Evolutionary conservation across 768 basidiomycete genomes (phyloP), one percentile per base, ranked within the genome.

Genomic region (Kondoa subrosea): DNA sequence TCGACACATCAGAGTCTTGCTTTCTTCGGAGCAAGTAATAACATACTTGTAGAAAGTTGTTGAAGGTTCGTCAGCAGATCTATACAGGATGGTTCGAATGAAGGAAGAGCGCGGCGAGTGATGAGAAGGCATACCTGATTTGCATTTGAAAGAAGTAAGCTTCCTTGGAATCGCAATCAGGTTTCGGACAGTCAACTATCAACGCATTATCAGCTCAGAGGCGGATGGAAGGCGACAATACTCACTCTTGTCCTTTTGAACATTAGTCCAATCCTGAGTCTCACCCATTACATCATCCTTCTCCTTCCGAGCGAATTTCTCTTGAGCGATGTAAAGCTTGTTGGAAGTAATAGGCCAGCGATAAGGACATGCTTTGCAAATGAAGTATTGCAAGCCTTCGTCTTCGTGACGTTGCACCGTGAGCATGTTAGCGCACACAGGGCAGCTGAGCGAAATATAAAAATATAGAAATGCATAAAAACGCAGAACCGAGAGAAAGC

Each of bases 111-210:
- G 16, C 33, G 31, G 67, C n/a, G 68, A 63, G 17, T 65, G 64
- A 78, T 73, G 73, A 80, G 79, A 80, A 26, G 88, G 88, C 74
- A 91, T 0, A 89, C 90, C 93, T 80, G 70, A 96, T 99, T 76
- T 99, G 95, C 16, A 97, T 80, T 79, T 96, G 91, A 75, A 91
- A 89, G 78, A 88, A 99, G 77, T 91, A 96, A 2, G 93, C 92
- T 61, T 85, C 80, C 59, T 83, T 81, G 75, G 86, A 80, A 74
- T 92, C 91, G 76, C 93, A 99, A 72, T 91, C 90, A 8, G 81
- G 81, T 73, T 80, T 83, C 82, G 72, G 56, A 65, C 72, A 73
- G 26, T 72, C 72, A 32, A 68, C 71, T 71, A 40, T 17, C 34
- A 26, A 12, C 14, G 27, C 17, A 50, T 32, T 3, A 56, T 57